Evolutionary conservation across 2,329 filamentous ascomycete species (phyloP).

Genomic region (Seiridium unicorne): DNA sequence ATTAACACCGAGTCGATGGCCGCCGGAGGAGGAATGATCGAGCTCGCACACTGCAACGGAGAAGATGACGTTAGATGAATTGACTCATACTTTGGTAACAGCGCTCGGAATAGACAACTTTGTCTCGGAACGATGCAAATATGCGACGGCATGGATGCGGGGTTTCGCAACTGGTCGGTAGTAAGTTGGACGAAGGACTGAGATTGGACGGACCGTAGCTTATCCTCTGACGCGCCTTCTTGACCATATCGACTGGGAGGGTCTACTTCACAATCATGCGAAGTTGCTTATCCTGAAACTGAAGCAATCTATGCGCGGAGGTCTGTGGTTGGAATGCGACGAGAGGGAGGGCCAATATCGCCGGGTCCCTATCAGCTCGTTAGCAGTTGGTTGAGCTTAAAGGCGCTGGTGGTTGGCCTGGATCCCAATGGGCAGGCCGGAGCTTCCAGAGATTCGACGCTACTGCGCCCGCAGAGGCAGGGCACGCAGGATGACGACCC

Average conservation of each 20-base stretch:
- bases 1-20: conserved; percentile 92
- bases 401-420: neutral
- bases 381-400: neutral
- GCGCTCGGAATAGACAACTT: too few relatives aligned
- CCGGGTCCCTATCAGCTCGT: neutral
- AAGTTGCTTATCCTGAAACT: neutral
- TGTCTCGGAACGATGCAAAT: neutral
- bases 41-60: conserved; percentile 52
- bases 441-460: conserved; percentile 7
- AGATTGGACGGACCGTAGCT: conserved; percentile 55
- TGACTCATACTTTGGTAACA: neutral
- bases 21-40: conserved; percentile 61
- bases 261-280: conserved; percentile 4
- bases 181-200: neutral
- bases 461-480: neutral
- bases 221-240: conserved; percentile 64
- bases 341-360: neutral
- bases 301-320: neutral
- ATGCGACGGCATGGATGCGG: conserved; percentile 17
- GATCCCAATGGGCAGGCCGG: neutral
- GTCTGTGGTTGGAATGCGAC: neutral
- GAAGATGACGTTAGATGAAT: neutral
- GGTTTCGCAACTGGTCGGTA: conserved; percentile 14
- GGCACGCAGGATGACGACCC: neutral
- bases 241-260: conserved; percentile 48